phyloP scores from a whole-genome alignment of 2,329 filamentous ascomycete genomes.

The Tympanopsis confertula region DNA sequence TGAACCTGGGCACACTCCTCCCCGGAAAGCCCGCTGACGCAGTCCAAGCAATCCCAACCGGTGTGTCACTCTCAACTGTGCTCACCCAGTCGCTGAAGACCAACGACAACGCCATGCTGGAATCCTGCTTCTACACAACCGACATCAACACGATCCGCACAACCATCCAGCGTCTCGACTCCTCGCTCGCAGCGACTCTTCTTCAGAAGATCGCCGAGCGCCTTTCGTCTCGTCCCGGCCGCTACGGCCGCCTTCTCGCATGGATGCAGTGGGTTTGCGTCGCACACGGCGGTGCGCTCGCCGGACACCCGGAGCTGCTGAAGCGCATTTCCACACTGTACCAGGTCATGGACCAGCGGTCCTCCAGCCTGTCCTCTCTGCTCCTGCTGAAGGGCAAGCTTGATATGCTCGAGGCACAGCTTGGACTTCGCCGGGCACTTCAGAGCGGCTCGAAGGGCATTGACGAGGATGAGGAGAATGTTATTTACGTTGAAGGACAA shows the following conservation, averaged over 20 bases:
- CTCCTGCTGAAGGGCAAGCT: constrained; percentile 56
- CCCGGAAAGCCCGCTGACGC: constrained; percentile 27
- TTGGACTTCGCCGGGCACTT: constrained; percentile 50
- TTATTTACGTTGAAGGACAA: constrained; percentile 46
- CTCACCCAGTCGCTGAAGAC: constrained; percentile 56
- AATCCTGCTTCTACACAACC: constrained; percentile 51
- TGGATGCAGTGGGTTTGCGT: constrained; percentile 62
- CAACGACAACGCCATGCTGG: constrained; percentile 51
- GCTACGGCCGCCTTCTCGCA: constrained; percentile 52
- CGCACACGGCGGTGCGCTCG: constrained; percentile 54
- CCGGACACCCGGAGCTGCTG: constrained; percentile 48
- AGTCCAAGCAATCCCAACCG: constrained; percentile 42
- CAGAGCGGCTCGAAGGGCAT: constrained; percentile 33
- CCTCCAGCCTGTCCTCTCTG: constrained; percentile 46
- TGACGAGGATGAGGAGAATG: constrained; percentile 37
- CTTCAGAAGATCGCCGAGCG: constrained; percentile 54
- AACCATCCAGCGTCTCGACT: constrained; percentile 54
- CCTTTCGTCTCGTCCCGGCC: constrained; percentile 48
- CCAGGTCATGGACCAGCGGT: constrained; percentile 51
- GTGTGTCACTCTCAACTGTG: constrained; percentile 56
- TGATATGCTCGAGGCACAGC: constrained; percentile 55
- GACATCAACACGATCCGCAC: constrained; percentile 47
- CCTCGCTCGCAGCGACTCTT: constrained; percentile 44
- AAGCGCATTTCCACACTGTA: constrained; percentile 46
- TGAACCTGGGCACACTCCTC: constrained; percentile 27